Evolutionary conservation across 768 basidiomycete species (phyloP).

Genomic region (Hygrophoropsis aurantiaca): DNA sequence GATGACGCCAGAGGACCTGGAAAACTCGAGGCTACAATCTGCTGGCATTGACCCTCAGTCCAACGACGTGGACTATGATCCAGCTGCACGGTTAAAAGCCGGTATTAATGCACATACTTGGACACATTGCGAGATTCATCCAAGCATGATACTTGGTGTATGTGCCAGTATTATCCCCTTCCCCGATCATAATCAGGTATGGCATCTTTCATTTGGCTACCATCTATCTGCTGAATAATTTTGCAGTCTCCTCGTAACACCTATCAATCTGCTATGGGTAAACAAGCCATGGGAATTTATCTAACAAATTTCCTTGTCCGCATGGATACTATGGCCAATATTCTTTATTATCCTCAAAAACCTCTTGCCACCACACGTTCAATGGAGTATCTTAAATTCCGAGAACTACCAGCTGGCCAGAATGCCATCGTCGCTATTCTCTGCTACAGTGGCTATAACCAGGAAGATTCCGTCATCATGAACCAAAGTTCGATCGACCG

Average conservation of each 20-base stretch:
- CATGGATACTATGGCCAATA: conserved; percentile 99
- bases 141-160: conserved; percentile 97
- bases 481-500: conserved; percentile 99
- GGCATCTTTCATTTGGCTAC: conserved; percentile 20
- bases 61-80: conserved; percentile 77
- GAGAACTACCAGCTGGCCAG: conserved; percentile 97
- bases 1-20: conserved; percentile 96
- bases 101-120: conserved; percentile 85
- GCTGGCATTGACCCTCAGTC: conserved; percentile 55
- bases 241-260: conserved; percentile 96
- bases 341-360: conserved; percentile 98
- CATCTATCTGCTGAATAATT: conserved; percentile 6
- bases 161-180: conserved; percentile 99
- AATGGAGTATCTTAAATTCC: conserved; percentile 99
- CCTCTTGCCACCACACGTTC: conserved; percentile 97
- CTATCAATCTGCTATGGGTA: conserved; percentile 99
- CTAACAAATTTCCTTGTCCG: conserved; percentile 97
- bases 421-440: conserved; percentile 98
- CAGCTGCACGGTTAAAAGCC: conserved; percentile 85
- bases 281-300: conserved; percentile 99
- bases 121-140: conserved; percentile 99
- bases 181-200: conserved; percentile 98
- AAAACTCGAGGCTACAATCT: conserved; percentile 72
- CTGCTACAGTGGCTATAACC: conserved; percentile 99
- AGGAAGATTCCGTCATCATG: conserved; percentile 99